phyloP scores from a whole-genome alignment of 1,284 basidiomycete genomes.

The Termitomyces sp. region DNA sequence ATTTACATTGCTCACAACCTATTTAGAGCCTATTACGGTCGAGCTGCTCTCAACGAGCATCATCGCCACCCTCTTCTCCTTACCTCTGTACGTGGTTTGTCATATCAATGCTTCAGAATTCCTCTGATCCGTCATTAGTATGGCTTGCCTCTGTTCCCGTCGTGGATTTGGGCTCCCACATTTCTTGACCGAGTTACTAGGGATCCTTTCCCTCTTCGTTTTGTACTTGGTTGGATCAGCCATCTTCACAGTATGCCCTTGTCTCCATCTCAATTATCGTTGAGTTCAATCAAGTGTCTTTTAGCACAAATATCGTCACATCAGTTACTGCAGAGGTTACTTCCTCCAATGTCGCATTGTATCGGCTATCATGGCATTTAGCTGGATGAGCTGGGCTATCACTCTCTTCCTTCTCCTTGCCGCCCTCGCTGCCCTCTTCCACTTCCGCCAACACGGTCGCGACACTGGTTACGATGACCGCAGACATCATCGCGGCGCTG shows the following conservation, averaged over 20 bases:
- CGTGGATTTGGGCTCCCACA: conserved; percentile 18
- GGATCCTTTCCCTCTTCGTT: conserved; percentile 27
- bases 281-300: background rate
- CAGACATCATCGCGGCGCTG: background rate
- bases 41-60: conserved; percentile 30
- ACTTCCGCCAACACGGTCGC: conserved; percentile 12
- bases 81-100: conserved; percentile 25
- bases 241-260: conserved; percentile 27
- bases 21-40: conserved; percentile 28
- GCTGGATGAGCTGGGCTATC: conserved; percentile 28
- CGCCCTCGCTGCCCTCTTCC: conserved; percentile 18
- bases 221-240: conserved; percentile 33
- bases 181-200: conserved; percentile 22
- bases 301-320: conserved; percentile 25
- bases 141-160: conserved; percentile 20
- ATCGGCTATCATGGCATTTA: conserved; percentile 29
- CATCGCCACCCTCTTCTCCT: conserved; percentile 26
- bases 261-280: background rate
- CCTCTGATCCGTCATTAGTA: background rate
- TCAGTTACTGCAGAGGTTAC: conserved; percentile 24
- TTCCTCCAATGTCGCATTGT: conserved; percentile 27
- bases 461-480: background rate
- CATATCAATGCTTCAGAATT: background rate
- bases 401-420: conserved; percentile 22
- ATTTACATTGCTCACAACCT: background rate